phyloP scores from a whole-genome alignment of 192 early-diverging fungal genomes.

The Paraglomus occultum region DNA sequence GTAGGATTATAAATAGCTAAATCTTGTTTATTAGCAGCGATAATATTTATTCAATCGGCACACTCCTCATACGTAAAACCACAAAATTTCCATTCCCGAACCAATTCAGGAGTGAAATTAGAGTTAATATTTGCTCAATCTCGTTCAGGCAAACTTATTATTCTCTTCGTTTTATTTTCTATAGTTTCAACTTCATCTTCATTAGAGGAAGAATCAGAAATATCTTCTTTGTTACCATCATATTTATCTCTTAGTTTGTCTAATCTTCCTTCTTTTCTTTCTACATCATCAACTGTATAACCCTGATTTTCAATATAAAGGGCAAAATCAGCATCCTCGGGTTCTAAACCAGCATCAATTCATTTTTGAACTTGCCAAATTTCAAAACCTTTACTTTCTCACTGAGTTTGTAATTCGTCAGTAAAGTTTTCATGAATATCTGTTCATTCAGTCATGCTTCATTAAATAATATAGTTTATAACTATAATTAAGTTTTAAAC shows the following conservation, averaged over 20 bases:
- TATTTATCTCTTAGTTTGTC: slow-evolving; percentile 1
- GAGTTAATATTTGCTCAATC: no score
- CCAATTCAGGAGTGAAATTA: no score
- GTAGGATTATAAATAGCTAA: no score
- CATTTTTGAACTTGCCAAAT: background rate
- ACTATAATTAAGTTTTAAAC: slow-evolving; percentile 16
- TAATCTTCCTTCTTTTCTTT: background rate
- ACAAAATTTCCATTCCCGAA: no score
- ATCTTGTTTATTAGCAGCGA: no score
- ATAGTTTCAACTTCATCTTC: no score
- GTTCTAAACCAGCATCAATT: background rate
- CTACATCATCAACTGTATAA: background rate
- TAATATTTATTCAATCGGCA: no score
- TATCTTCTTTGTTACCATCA: background rate
- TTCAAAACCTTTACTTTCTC: slow-evolving; percentile 5
- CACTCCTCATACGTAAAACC: no score
- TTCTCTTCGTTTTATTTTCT: no score
- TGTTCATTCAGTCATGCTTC: slow-evolving; percentile 15
- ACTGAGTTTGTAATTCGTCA: slow-evolving; percentile 2
- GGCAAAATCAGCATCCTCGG: slow-evolving; percentile 8
- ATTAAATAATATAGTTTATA: slow-evolving; percentile 5
- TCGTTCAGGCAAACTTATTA: no score
- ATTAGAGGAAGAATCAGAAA: background rate
- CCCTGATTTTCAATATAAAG: background rate
- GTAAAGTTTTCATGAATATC: slow-evolving; percentile 15